Evolutionary conservation across 1,284 basidiomycete genomes (phyloP), one percentile per base, ranked within the genome.

Genomic region (Cryptococcus floricola): DNA sequence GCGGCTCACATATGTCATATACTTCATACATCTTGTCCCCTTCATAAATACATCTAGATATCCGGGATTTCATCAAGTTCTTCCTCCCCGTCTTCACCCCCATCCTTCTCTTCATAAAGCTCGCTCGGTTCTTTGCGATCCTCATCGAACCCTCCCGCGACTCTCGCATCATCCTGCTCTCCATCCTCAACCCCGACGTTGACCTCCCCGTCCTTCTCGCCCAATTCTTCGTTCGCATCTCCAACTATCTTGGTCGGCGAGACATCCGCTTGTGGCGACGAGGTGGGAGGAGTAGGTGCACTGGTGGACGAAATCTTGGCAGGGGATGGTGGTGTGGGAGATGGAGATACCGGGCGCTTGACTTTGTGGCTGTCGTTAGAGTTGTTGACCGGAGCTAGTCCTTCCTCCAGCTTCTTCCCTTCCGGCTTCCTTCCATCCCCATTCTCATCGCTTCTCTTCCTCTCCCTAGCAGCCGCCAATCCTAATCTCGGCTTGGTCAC

Each of bases 401-500:
- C 23, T 23, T 23, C 23, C 23, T 23, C 31, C 31, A 5, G 4
- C 31, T 34, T 34, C 31, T 34, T 34, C 31, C 10, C 31, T 31
- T 4, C 31, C 10, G 31, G 7, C 31, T 34, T 34, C 10, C 31
- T 10, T 10, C 16, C 41, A n/a, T 9, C 16, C 41, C 8, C 19
- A n/a, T 12, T 18, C 19, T 42, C 41, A 14, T 42, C 41, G 4
- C 19, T 16, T 42, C 2, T 42, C 41, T 42, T n/a, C 19, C 19
- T 42, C 41, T 46, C 44, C 27, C 54, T 42, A 18, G 61, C 62
- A 10, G 56, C 62, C 7, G 62, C 62, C 10, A 63, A 43, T 2
- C 62, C 62, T 5, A 63, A 19, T 44, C 62, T 49, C 14, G 59
- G 59, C n/a, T 61, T 61, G 9, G 54, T 53, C 10, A 34, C 48